Base-by-base conservation (phyloP, 2,329 filamentous ascomycete species). In the Basipetospora chlamydospora region DNA sequence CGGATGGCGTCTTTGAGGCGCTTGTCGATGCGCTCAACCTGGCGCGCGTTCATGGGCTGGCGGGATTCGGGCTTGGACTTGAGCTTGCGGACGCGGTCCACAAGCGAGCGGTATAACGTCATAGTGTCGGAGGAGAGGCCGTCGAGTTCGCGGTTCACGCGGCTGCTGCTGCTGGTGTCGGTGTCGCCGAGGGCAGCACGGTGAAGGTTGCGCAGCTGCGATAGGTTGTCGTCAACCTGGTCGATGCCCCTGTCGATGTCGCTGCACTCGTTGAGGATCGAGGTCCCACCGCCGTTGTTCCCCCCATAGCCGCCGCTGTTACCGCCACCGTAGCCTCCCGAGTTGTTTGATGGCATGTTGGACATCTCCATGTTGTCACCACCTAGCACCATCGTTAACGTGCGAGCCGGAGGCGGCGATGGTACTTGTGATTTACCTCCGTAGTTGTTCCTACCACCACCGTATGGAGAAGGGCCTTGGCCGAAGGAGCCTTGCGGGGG, bases 241-340 rank as follows among this genome's bases (percentile, higher is more conserved):
- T 81, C 71, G 49, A 95, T 81, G 28, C 77, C 80, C 41, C 72
- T 66, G 54, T 86, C 80, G 53, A 95, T 80, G 31, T 83, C 76
- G 41, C 75, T 73, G 60, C 84, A 90, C 55, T 90, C 80, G 60
- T 92, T 84, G 41, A 95, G 70, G 46, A 93, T 80, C 39, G 73
- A 73, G 53, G 84, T 86, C 29, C 80, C 75, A 55, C 86, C 73
- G 46, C 58, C 49, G 33, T 56, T 53, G 28, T 28, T 33, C 16
- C 26, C 10, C 8, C 21, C 32, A 11, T 25, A 25, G 22, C 36
- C 25, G 13, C 13, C 18, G 8, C 18, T 17, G 7, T 28, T 28
- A 5, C 30, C 30, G 17, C 30, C 30, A 6, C 30, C 30, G 9
- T 33, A 23, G 7, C 30, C 30, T 17, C 30, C 30, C n/a, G 21